Evolutionary conservation across 177 flowering plant species (phyloP), one percentile per base, ranked within the genome.

Genomic region (Tripterygium wilfordii): DNA sequence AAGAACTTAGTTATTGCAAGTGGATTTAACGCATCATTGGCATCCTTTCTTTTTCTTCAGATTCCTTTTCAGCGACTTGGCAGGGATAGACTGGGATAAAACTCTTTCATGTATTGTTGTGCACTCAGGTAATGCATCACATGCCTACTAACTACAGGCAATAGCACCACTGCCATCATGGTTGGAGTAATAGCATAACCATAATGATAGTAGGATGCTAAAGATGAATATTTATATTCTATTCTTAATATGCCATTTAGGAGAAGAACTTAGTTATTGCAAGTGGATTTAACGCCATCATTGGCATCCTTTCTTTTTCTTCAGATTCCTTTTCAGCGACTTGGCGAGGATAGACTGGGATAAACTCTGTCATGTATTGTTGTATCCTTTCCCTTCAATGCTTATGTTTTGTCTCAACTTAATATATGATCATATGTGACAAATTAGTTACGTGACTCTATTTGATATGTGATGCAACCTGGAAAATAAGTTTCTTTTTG

Each of bases 161-260:
- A 31, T 20, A 21, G 38, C 49, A 32, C 50, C 50, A 21, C 6
- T 14, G n/a, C 50, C 16, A 47, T 32, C 15, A 16, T 24, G 42
- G 52, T 24, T 3, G 42, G 31, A 36, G 42, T 42, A 36, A 16
- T 24, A 48, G 42, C 15, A 24, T 21, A 30, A 24, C 52, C 31
- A 47, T 26, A n/a, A 35, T 48, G 2, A 36, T 14, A 8, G 1
- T 46, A 30, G 10, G 14, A 10, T 0, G 21, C 13, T 30, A 46
- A 2, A 5, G 49, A 20, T 31, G 14, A 51, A 2, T 14, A 41
- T 39, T 5, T 1, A n/a, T n/a, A n/a, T n/a, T n/a, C n/a, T n/a
- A n/a, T n/a, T n/a, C n/a, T n/a, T n/a, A n/a, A n/a, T n/a, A 8
- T 36, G 37, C 12, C 1, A 2, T 42, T 12, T 0, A 28, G 21